Evolutionary conservation across 495 filamentous ascomycete species (phyloP).

Genomic region (Talaromyces proteolyticus): DNA sequence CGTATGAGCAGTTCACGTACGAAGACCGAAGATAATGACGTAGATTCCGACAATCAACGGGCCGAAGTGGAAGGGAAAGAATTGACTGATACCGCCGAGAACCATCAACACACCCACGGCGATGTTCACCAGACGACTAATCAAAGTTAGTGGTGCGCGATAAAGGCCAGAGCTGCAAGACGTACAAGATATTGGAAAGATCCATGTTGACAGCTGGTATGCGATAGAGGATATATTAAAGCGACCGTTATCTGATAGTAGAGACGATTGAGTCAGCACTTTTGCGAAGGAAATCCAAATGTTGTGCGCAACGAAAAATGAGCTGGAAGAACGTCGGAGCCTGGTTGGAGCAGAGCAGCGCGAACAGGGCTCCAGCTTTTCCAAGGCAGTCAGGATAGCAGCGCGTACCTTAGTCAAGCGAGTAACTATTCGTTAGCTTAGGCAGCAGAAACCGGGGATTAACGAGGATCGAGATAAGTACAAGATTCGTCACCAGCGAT

Average conservation of each 20-base stretch:
- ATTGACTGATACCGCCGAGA: conserved; percentile 83
- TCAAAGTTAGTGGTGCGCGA: conserved; percentile 13
- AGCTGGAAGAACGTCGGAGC: no score
- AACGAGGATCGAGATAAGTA: no score
- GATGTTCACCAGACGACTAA: conserved; percentile 89
- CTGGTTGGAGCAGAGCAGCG: no score
- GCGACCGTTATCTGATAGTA: no score
- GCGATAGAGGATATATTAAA: not conserved
- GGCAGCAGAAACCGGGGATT: no score
- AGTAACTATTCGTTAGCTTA: no score
- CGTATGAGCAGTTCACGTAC: conserved; percentile 43
- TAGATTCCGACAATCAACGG: conserved; percentile 76
- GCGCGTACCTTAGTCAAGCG: no score
- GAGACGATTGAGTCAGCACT: no score
- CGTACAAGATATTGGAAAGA: conserved; percentile 55
- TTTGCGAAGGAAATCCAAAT: not conserved
- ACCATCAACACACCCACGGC: conserved; percentile 84
- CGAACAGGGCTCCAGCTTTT: no score
- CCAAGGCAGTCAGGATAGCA: no score
- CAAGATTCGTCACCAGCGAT: no score
- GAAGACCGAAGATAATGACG: conserved; percentile 82
- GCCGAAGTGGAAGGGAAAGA: conserved; percentile 46
- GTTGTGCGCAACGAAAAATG: no score
- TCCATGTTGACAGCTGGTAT: conserved; percentile 34
- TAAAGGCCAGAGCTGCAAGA: conserved; percentile 1